Percentiles rank a stretch among this genome's conserved stretches.
These are phyloP conservation scores for Fistulifera solaris DNA, from an alignment of 108 stramenopile species.

Conservation along the genomic window DNA sequence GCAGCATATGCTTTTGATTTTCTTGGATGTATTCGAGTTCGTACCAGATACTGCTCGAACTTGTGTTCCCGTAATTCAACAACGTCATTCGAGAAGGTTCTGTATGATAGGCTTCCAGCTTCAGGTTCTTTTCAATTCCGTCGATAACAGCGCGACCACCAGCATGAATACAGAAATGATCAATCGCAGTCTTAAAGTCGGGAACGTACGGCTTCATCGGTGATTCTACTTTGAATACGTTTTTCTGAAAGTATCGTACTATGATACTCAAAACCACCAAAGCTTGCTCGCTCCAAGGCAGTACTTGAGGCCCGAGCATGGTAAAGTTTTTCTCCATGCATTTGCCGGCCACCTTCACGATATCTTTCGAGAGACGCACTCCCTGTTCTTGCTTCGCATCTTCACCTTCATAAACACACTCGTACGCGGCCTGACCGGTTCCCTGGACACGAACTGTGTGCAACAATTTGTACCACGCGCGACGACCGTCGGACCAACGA, in stretches of 20 bases:
- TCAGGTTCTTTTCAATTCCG: conserved; percentile 96
- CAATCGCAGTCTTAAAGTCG: conserved; percentile 95
- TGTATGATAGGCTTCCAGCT: conserved; percentile 83
- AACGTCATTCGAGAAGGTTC: conserved; percentile 90
- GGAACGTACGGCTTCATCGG: conserved; percentile 79
- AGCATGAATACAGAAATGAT: conserved; percentile 98
- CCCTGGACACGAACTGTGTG: conserved; percentile 94
- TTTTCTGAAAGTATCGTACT: conserved; percentile 39
- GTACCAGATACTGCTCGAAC: conserved; percentile 96
- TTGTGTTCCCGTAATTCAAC: conserved; percentile 94
- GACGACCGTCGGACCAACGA: conserved; percentile 86
- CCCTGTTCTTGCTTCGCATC: conserved; percentile 76
- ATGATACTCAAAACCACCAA: conserved; percentile 62
- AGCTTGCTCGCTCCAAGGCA: conserved; percentile 90
- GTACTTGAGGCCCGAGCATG: conserved; percentile 84
- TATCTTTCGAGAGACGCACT: conserved; percentile 91
- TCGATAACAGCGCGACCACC: conserved; percentile 95
- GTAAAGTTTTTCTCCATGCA: conserved; percentile 98
- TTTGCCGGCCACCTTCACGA: conserved; percentile 94
- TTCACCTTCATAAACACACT: conserved; percentile 91
- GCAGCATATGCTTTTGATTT: conserved; percentile 83
- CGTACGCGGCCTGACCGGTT: conserved; percentile 74
- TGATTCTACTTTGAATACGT: conserved; percentile 27
- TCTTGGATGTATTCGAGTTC: conserved; percentile 93
- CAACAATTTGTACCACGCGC: conserved; percentile 96